Base-by-base conservation (phyloP, 768 basidiomycete genomes). In the Fibroporia radiculosa region DNA sequence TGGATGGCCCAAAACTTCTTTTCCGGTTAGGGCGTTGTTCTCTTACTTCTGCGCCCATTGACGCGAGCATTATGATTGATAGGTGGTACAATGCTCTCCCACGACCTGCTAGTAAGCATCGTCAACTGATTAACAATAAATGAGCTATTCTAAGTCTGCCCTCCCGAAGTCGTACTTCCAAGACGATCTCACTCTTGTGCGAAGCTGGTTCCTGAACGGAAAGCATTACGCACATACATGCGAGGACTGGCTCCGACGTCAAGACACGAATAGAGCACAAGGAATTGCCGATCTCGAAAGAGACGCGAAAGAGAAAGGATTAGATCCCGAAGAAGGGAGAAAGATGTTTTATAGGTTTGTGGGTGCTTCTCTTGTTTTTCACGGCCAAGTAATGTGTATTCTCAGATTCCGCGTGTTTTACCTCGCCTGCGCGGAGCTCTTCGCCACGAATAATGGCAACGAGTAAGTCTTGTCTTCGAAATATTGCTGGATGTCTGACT, bases 1-100 rank as follows among this genome's bases (percentile, higher is more conserved):
- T 84, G 83, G 82, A 85, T 85, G 83, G 74, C 80, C 4, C 66
- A 80, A 61, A 80, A 74, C 28, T 84, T 85, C 65, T 84, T 84
- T 59, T 77, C 79, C 7, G 80, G 74, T 70, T 46, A 20, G 56
- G 37, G 3, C 26, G 7, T 24, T 23, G 26, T 22, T 29, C 37
- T n/a, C n/a, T n/a, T n/a, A n/a, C 19, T 24, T 12, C 19, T 18
- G 10, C 14, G 6, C 34, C 13, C n/a, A n/a, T n/a, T n/a, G n/a
- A 18, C 10, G 20, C 8, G 12, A 39, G 20, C 11, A 19, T 19
- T 34, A 31, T n/a, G 3, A n/a, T n/a, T n/a, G n/a, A n/a, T 45
- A 72, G 77, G 82, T n/a, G 81, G 82, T 6, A 84, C 81, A 1
- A 84, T 83, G 82, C 75, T 77, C 23, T 83, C 80, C 1, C 73